Evolutionary conservation across 192 early-diverging fungal species (phyloP).

Genomic region (Rhizophagus prolifer): DNA sequence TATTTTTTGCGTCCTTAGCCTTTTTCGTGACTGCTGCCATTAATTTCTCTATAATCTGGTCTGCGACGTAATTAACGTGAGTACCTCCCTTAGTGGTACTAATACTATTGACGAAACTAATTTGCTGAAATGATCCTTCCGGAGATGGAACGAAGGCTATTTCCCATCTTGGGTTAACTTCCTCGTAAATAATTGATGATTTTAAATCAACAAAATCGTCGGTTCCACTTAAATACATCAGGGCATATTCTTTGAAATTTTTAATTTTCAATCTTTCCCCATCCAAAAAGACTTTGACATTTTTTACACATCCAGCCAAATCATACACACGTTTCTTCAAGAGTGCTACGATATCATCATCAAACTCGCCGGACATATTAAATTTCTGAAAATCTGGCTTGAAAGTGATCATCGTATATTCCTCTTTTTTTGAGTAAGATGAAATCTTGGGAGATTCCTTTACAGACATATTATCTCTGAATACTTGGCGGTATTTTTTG

Average conservation of each 20-base stretch:
- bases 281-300: conserved; percentile 87
- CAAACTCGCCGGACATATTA: conserved; percentile 57
- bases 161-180: conserved; percentile 85
- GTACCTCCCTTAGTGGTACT: conserved; percentile 94
- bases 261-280: conserved; percentile 78
- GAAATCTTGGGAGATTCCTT: conserved; percentile 75
- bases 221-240: conserved; percentile 62
- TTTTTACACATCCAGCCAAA: conserved; percentile 81
- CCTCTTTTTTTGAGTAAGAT: conserved; percentile 60
- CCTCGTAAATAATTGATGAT: conserved; percentile 73
- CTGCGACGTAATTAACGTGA: conserved; percentile 81
- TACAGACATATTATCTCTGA: conserved; percentile 85
- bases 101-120: conserved; percentile 92
- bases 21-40: conserved; percentile 72
- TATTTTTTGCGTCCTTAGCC: conserved; percentile 55
- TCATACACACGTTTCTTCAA: conserved; percentile 93
- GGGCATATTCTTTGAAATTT: conserved; percentile 87
- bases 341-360: conserved; percentile 76
- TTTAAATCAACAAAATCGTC: neutral
- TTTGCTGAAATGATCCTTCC: conserved; percentile 92
- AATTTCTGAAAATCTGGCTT: conserved; percentile 91
- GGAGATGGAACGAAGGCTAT: conserved; percentile 77
- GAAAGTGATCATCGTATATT: conserved; percentile 93
- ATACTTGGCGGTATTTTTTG: conserved; percentile 82
- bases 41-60: conserved; percentile 75